Base-by-base conservation (phyloP, 345 rosid species). In the Brassica carinata region DNA sequence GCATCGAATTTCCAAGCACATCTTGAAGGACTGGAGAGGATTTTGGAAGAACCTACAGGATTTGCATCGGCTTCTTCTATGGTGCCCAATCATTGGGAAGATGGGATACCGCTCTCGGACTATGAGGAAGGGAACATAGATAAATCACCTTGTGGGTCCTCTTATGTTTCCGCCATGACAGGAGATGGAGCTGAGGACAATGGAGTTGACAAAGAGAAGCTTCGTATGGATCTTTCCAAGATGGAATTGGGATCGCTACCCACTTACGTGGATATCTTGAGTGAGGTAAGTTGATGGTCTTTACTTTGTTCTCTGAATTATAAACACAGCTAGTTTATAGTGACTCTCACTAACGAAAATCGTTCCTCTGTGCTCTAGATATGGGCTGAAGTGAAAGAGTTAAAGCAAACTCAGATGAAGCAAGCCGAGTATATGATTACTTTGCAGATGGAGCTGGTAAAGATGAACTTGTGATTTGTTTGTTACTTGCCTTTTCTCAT, bases 361-460 rank as follows among this genome's bases (percentile, higher is more conserved):
- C 17, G 57, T 5, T 36, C 29, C 71, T 15, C 74, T 78, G 15
- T 75, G 77, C 1, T 61, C 3, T 61, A 90, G 92, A 70, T 90
- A 78, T 27, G 75, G 8, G 0, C 18, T 11, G 85, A 84, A 78
- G 81, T 87, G 71, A 78, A 71, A 75, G 87, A 79, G 45, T 79
- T 90, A 77, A 86, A 79, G 86, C 36, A 38, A 34, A 80, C 83
- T 80, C 87, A 83, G 72, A 33, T 30, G 29, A 30, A 84, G 67
- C 92, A 90, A 82, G 77, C 13, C 55, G 77, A 75, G 74, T 84
- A 76, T 65, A 71, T 86, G 66, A 69, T 67, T 55, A 53, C 53
- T 30, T 71, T 90, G 82, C 87, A 90, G 85, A 77, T 81, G 69
- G 87, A 90, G 43, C 86, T 87, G 92, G 94, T 90, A 76, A 62